phyloP scores from a whole-genome alignment of 1,284 basidiomycete genomes.

The Boletus holoroseus region DNA sequence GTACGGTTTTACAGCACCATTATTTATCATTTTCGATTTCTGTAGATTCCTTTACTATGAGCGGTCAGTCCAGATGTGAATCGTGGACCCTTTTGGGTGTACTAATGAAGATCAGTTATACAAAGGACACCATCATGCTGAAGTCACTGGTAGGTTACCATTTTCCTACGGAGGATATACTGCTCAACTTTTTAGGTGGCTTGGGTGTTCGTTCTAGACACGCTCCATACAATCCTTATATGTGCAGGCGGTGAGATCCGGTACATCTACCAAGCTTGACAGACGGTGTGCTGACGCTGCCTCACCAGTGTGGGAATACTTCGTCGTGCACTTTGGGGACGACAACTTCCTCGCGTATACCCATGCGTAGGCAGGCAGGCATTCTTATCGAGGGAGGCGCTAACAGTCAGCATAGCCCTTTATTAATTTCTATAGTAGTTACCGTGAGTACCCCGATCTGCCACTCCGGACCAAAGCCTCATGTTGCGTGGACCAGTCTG shows the following conservation, averaged over 20 bases:
- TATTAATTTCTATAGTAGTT: constrained; percentile 22
- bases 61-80: constrained; percentile 13
- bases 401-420: constrained; percentile 18
- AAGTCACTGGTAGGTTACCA: constrained; percentile 17
- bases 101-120: constrained; percentile 15
- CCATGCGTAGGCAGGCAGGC: constrained; percentile 21
- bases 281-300: constrained; percentile 5
- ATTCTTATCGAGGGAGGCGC: not conserved
- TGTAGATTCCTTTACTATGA: constrained; percentile 29
- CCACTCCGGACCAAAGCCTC: constrained; percentile 10
- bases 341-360: constrained; percentile 11
- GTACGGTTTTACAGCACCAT: not conserved
- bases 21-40: not conserved
- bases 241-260: constrained; percentile 18
- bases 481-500: constrained; percentile 15
- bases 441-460: constrained; percentile 16
- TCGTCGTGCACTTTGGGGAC: constrained; percentile 25
- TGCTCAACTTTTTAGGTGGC: constrained; percentile 17
- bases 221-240: constrained; percentile 20
- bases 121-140: constrained; percentile 12
- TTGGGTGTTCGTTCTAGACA: constrained; percentile 22
- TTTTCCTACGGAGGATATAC: not conserved
- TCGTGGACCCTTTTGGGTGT: not conserved
- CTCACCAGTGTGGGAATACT: constrained; percentile 22
- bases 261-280: not conserved